Percentiles rank a stretch among this genome's conserved stretches.
These are phyloP conservation scores for Scenedesmus sp. DNA, from an alignment of 163 green algal species.

Conservation along the genomic window DNA sequence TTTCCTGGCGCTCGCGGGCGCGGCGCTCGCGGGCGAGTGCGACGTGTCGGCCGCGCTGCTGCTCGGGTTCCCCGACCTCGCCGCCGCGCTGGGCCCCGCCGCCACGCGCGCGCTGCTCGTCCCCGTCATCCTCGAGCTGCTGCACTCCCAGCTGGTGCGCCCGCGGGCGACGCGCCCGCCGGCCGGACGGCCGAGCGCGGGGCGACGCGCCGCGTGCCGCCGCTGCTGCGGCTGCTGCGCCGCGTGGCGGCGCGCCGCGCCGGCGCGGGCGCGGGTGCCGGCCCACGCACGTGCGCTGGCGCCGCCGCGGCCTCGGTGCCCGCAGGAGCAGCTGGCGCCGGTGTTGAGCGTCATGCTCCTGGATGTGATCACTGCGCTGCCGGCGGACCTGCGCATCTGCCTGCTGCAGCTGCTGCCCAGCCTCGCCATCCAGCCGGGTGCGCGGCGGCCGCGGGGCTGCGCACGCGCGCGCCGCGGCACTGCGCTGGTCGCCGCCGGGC, in stretches of 20 bases:
- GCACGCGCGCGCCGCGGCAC: too few species aligned
- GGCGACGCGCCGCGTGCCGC: too few species aligned
- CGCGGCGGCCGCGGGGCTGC: neutral
- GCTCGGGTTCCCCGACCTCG: slow-evolving; percentile 18
- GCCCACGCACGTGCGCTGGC: too few species aligned
- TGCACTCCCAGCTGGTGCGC: slow-evolving; percentile 28
- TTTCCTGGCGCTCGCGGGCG: slow-evolving; percentile 12
- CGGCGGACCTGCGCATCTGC: slow-evolving; percentile 22
- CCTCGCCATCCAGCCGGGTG: slow-evolving; percentile 11
- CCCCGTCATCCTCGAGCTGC: slow-evolving; percentile 20
- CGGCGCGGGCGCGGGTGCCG: too few species aligned
- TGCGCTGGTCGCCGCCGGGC: too few species aligned
- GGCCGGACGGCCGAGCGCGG: too few species aligned
- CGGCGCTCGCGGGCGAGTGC: slow-evolving; percentile 10
- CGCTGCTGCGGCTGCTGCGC: neutral
- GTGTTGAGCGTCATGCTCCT: slow-evolving; percentile 25
- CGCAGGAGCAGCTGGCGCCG: slow-evolving; percentile 13
- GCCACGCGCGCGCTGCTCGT: neutral
- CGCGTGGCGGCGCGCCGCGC: too few species aligned
- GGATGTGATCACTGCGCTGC: slow-evolving; percentile 9
- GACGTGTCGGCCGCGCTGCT: slow-evolving; percentile 39
- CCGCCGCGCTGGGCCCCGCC: slow-evolving; percentile 2
- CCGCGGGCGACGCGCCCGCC: too few species aligned
- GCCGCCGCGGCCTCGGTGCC: too few species aligned
- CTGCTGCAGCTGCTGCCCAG: slow-evolving; percentile 34